These are phyloP conservation scores for Xanthoceras sorbifolium DNA, from an alignment of 345 rosid genomes.

Conservation along the genomic window DNA sequence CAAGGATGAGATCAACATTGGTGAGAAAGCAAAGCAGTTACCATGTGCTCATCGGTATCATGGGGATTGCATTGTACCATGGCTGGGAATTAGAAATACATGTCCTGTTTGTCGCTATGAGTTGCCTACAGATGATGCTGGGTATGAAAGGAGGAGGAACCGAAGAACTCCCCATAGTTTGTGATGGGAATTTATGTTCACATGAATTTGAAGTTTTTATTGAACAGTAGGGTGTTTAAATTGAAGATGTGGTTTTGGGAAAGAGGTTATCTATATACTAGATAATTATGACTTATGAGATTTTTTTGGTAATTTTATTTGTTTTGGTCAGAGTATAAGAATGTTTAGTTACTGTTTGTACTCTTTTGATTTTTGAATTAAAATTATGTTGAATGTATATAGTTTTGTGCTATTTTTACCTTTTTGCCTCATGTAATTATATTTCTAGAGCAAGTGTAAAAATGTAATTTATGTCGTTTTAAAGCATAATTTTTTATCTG, in stretches of 20 bases:
- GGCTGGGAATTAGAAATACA: constrained; percentile 87
- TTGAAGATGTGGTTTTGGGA: constrained; percentile 32
- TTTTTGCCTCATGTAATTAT: background rate
- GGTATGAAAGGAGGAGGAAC: constrained; percentile 60
- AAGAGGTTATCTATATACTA: constrained; percentile 21
- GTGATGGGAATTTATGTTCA: constrained; percentile 31
- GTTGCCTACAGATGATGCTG: constrained; percentile 81
- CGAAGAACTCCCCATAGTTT: constrained; percentile 30
- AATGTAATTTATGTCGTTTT: background rate
- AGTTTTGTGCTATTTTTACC: background rate
- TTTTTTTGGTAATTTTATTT: constrained; percentile 21
- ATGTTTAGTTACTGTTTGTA: constrained; percentile 29
- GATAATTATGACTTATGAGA: constrained; percentile 21
- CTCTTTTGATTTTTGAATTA: constrained; percentile 17
- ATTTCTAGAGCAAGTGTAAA: background rate
- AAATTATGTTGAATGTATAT: constrained; percentile 22
- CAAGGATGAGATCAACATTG: constrained; percentile 65
- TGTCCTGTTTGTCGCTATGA: constrained; percentile 92
- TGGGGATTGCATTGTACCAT: constrained; percentile 78
- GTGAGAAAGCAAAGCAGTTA: constrained; percentile 67
- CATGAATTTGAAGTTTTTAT: constrained; percentile 27
- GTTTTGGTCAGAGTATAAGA: constrained; percentile 29
- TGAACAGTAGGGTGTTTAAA: constrained; percentile 31
- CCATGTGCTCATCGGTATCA: constrained; percentile 86
- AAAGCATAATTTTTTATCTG: background rate